These are phyloP conservation scores for Mucor mucedo DNA, from an alignment of 371 early-diverging fungal genomes.

Conservation along the genomic window DNA sequence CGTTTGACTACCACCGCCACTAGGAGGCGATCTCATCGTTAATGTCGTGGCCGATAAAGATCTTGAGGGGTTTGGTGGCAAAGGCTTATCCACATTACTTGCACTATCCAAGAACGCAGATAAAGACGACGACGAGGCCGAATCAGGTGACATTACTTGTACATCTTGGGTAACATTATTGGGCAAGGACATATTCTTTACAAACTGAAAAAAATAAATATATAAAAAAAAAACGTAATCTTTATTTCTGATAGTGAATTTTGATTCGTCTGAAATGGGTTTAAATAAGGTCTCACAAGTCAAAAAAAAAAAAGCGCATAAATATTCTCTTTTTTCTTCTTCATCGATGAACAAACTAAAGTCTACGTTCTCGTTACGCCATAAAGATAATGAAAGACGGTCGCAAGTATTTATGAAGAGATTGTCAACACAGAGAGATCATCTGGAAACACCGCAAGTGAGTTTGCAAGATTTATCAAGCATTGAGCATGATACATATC, in stretches of 20 bases:
- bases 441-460: constrained; percentile 54
- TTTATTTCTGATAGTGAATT: too few species aligned
- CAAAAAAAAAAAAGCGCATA: too few species aligned
- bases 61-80: constrained; percentile 27
- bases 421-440: constrained; percentile 34
- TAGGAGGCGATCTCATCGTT: constrained; percentile 39
- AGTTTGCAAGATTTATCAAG: constrained; percentile 63
- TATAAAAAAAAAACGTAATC: too few species aligned
- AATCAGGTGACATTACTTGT: constrained; percentile 57
- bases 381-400: neutral
- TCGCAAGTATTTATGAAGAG: neutral
- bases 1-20: constrained; percentile 47
- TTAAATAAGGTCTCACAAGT: too few species aligned
- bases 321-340: neutral
- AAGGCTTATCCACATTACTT: neutral
- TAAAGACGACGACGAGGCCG: constrained; percentile 38
- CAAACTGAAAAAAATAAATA: too few species aligned
- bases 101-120: constrained; percentile 14
- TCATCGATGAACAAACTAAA: neutral
- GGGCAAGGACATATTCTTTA: neutral
- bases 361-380: neutral
- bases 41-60: constrained; percentile 35
- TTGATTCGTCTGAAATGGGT: too few species aligned
- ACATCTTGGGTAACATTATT: neutral
- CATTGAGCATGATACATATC: constrained; percentile 60